phyloP scores from a whole-genome alignment of 768 basidiomycete species.

The Kwoniella sp. region DNA sequence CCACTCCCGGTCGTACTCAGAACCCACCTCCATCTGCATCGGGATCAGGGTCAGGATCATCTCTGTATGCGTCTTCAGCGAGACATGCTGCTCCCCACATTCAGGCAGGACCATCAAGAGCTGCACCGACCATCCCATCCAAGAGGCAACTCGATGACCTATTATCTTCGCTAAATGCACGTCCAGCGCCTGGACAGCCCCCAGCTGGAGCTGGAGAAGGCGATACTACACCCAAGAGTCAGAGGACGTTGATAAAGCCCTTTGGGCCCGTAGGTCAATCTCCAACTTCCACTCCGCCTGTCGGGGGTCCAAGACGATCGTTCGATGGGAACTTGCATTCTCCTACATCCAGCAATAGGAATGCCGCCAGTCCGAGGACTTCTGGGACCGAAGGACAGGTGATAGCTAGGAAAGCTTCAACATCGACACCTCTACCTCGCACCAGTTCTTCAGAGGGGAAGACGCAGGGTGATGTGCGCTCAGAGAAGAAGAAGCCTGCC shows the following conservation, averaged over 20 bases:
- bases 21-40: background rate
- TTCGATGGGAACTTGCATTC: background rate
- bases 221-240: background rate
- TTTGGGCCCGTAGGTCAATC: slow-evolving; percentile 34
- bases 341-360: background rate
- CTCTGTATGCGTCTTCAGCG: slow-evolving; percentile 1
- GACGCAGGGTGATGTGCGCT: background rate
- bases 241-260: slow-evolving; percentile 29
- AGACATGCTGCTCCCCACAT: background rate
- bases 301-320: background rate
- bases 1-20: background rate
- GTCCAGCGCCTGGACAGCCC: slow-evolving; percentile 7
- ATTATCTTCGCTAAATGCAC: slow-evolving; percentile 35
- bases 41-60: too few species aligned
- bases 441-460: background rate
- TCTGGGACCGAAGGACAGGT: background rate
- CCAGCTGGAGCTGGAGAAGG: background rate
- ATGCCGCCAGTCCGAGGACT: background rate
- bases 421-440: background rate
- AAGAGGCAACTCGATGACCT: slow-evolving; percentile 44
- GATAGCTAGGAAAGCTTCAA: background rate
- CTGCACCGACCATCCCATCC: slow-evolving; percentile 23
- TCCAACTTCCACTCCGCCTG: background rate
- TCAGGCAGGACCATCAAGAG: background rate
- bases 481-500: slow-evolving; percentile 8